Evolutionary conservation across 2,329 filamentous ascomycete species (phyloP).

Genomic region (Microsporum ferrugineum): DNA sequence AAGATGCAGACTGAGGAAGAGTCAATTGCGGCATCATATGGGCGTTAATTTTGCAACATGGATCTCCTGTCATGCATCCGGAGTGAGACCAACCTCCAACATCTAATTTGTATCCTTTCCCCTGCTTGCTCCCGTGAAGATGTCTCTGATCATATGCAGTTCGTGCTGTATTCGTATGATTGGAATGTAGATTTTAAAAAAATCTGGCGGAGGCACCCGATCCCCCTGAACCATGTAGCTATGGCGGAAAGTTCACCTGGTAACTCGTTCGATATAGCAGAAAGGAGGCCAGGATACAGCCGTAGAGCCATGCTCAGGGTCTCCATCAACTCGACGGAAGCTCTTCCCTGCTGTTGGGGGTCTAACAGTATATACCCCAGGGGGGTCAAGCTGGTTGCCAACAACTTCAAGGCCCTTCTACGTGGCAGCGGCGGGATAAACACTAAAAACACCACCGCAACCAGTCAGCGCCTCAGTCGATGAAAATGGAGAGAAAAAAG

Average conservation of each 20-base stretch:
- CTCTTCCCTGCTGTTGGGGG: not conserved
- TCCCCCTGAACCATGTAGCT: not conserved
- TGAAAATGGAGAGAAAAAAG: no score
- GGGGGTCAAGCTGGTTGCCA: not conserved
- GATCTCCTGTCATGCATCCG: not conserved
- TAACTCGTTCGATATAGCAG: not conserved
- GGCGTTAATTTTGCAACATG: not conserved
- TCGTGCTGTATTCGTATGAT: not conserved
- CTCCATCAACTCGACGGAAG: not conserved
- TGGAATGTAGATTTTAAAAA: not conserved
- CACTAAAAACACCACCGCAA: no score
- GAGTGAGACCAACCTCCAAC: not conserved
- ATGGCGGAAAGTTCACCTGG: not conserved
- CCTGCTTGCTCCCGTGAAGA: not conserved
- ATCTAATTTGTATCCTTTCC: not conserved
- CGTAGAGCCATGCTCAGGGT: not conserved
- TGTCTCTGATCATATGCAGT: not conserved
- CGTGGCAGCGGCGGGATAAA: no score
- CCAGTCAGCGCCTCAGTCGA: no score
- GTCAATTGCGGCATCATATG: not conserved
- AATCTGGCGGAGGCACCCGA: not conserved
- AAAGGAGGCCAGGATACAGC: not conserved
- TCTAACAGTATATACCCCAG: not conserved
- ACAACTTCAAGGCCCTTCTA: no score
- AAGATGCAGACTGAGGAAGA: not conserved